A percentile compares a stretch with the other conserved stretches of the same genome.
These are phyloP conservation scores for Fomitopsis schrenkii DNA, from an alignment of 1,284 basidiomycete species.

Conservation along the genomic window DNA sequence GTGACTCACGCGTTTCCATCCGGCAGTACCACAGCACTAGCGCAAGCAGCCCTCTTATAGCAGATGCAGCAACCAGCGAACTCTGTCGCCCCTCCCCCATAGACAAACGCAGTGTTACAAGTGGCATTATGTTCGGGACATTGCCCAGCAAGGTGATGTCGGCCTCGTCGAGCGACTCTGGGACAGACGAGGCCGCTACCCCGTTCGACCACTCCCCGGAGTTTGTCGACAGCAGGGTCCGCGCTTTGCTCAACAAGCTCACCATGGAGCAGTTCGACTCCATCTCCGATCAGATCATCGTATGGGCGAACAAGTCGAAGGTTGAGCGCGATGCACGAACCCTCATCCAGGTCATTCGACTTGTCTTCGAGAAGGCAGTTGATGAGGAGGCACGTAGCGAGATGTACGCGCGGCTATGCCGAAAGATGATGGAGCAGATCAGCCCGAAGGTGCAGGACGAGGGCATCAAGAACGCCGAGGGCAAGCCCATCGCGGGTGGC, in stretches of 20 bases:
- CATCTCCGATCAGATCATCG: slow-evolving; percentile 49
- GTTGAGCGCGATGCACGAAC: slow-evolving; percentile 92
- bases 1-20: too few relatives aligned
- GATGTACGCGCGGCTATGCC: slow-evolving; percentile 95
- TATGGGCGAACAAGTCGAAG: slow-evolving; percentile 93
- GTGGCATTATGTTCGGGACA: too few relatives aligned
- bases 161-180: slow-evolving; percentile 29
- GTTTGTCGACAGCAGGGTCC: slow-evolving; percentile 92
- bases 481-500: slow-evolving; percentile 85
- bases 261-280: slow-evolving; percentile 97
- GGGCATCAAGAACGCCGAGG: slow-evolving; percentile 73
- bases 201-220: slow-evolving; percentile 54
- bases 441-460: slow-evolving; percentile 87
- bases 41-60: too few relatives aligned
- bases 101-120: too few relatives aligned
- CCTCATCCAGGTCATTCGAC: slow-evolving; percentile 91
- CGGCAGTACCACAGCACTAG: too few relatives aligned
- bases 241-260: slow-evolving; percentile 91
- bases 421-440: slow-evolving; percentile 75
- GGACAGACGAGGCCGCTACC: slow-evolving; percentile 37
- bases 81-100: too few relatives aligned
- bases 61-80: too few relatives aligned
- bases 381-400: slow-evolving; percentile 92
- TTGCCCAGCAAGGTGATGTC: slow-evolving; percentile 58
- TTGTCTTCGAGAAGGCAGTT: slow-evolving; percentile 92